Base-by-base conservation (phyloP, 129 eudicot species). In the Pseudognaphalium luteoalbum region DNA sequence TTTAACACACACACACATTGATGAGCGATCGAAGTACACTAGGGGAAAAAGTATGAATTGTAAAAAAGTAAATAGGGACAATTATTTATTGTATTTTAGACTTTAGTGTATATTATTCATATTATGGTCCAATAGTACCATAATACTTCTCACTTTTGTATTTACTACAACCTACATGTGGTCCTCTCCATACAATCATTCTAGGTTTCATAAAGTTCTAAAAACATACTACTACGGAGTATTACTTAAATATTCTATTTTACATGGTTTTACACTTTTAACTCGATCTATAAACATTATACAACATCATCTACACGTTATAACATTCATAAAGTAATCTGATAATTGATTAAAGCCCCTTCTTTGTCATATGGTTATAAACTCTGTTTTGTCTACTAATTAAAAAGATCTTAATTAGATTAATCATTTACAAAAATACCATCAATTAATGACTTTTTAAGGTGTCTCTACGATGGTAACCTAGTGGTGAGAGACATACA, bases 131-230 rank as follows among this genome's bases (percentile, higher is more conserved):
- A 59, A 7, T 3, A 29, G 20, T 17, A 61, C 60, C 73, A 57
- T 39, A 21, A 25, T 61, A 62, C 29, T 37, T 74, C 22, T 20
- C 58, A 56, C 25, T 73, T 58, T 58, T 73, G 77, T 74, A 74
- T 74, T 61, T 28, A 60, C 78, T 61, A 61, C 78, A 63, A 17
- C 61, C 42, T 61, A 39, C 29, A 60, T 61, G 78, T 74, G 70
- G 78, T 74, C 70, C 70, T 39, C 29, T 74, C 37, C 32, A 7
- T 32, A 74, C 70, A 61, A 61, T 61, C 39, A 61, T 61, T 41
- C 5, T 60, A 25, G 68, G 22, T 61, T 41, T 60, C 68, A 44
- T 41, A 60, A n/a, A 60, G 21, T 41, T 41, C 12, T 32, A 5
- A 12, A 52, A 17, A 35, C 41, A 35, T 32, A 32, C 4, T 30